phyloP scores from a whole-genome alignment of 2,329 filamentous ascomycete species.

The Ophidiomyces ophidiicola region DNA sequence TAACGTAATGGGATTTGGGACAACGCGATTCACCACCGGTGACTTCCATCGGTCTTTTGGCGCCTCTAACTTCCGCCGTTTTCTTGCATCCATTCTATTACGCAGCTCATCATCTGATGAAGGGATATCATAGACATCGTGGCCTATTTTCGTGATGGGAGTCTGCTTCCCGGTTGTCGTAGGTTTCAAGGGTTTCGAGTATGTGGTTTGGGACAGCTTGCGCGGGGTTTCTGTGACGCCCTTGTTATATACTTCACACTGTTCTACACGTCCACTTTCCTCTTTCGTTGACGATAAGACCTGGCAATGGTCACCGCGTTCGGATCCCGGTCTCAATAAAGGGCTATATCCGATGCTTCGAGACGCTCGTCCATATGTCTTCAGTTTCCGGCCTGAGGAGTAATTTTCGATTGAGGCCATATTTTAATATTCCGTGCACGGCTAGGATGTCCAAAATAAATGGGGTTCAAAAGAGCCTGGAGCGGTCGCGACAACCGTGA shows the following conservation, averaged over 20 bases:
- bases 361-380: conserved; percentile 15
- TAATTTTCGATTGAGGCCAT: conserved; percentile 7
- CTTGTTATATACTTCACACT: background rate
- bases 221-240: background rate
- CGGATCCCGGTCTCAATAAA: background rate
- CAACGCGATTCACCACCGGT: background rate
- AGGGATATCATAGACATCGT: conserved; percentile 20
- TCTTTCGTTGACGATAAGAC: background rate
- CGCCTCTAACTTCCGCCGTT: conserved; percentile 14
- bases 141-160: conserved; percentile 1
- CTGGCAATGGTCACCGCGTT: background rate
- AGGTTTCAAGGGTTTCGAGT: background rate
- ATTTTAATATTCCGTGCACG: background rate
- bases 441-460: background rate
- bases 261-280: background rate
- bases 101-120: conserved; percentile 21
- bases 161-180: background rate
- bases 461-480: background rate
- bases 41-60: conserved; percentile 6
- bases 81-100: conserved; percentile 8
- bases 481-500: background rate
- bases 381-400: conserved; percentile 13
- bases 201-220: background rate
- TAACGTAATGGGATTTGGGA: background rate
- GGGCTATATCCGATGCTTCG: conserved; percentile 6